Evolutionary conservation across 495 filamentous ascomycete species (phyloP).

Genomic region (Aspergillus diversus): DNA sequence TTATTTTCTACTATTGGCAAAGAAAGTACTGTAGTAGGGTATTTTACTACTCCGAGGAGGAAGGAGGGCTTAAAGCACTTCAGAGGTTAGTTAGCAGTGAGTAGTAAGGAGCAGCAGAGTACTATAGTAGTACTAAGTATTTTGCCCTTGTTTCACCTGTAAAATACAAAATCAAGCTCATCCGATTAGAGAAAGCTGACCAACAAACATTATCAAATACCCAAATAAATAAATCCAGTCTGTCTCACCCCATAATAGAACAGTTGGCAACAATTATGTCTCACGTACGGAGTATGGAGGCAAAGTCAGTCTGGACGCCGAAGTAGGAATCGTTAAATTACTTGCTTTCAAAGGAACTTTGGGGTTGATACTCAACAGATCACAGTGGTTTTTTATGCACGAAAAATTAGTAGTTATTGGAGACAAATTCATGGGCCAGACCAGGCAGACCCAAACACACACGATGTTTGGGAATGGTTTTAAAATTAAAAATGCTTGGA

Average conservation of each 20-base stretch:
- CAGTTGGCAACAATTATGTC: not conserved
- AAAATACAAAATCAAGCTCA: not conserved
- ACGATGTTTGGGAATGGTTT: not conserved
- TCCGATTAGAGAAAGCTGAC: not conserved
- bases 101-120: not conserved
- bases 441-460: not conserved
- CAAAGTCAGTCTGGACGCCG: not conserved
- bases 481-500: not conserved
- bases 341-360: not conserved
- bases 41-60: no score
- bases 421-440: not conserved
- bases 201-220: not conserved
- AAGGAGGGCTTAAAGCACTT: no score
- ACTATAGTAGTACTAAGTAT: not conserved
- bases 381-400: no score
- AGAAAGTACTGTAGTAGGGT: no score
- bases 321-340: not conserved
- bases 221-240: not conserved
- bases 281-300: not conserved
- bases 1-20: no score
- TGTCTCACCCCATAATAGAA: constrained; percentile 7
- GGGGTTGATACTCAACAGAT: no score
- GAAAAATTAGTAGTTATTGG: not conserved
- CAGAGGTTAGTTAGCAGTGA: not conserved
- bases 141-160: constrained; percentile 10